These are phyloP conservation scores for Russula griseocarnosa DNA, from an alignment of 768 basidiomycete genomes.

Conservation along the genomic window DNA sequence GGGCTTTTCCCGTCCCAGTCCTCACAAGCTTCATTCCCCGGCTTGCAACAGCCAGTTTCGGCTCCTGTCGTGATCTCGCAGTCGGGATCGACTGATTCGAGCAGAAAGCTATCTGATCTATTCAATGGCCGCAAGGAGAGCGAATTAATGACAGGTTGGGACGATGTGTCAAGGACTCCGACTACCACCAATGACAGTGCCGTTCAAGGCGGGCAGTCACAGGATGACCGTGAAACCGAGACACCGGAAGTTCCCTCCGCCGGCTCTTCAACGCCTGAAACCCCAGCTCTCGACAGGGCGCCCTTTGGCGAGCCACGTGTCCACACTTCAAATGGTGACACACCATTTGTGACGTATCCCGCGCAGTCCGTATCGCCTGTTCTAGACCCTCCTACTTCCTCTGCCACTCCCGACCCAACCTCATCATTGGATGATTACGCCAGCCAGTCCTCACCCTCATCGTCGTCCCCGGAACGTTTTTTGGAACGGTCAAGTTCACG, in stretches of 20 bases:
- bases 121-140: slow-evolving; percentile 53
- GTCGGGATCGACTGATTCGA: slow-evolving; percentile 39
- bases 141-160: slow-evolving; percentile 60
- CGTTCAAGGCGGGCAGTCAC: slow-evolving; percentile 31
- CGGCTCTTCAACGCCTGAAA: slow-evolving; percentile 19
- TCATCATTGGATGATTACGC: slow-evolving; percentile 73
- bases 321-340: slow-evolving; percentile 24
- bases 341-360: slow-evolving; percentile 37
- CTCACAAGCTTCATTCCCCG: slow-evolving; percentile 27
- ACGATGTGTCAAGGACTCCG: slow-evolving; percentile 53
- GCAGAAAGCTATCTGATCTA: slow-evolving; percentile 66
- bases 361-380: slow-evolving; percentile 33
- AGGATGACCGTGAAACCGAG: slow-evolving; percentile 30
- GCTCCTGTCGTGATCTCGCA: slow-evolving; percentile 35
- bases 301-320: slow-evolving; percentile 4
- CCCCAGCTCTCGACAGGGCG: slow-evolving; percentile 13
- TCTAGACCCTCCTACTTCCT: slow-evolving; percentile 54
- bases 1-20: slow-evolving; percentile 49
- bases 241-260: slow-evolving; percentile 15
- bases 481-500: slow-evolving; percentile 38
- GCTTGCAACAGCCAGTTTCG: slow-evolving; percentile 30
- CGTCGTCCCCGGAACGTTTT: slow-evolving; percentile 66
- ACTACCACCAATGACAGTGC: slow-evolving; percentile 44
- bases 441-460: slow-evolving; percentile 64
- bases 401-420: slow-evolving; percentile 73